phyloP scores from a whole-genome alignment of 2,329 filamentous ascomycete genomes.

The Fusarium metavorans region DNA sequence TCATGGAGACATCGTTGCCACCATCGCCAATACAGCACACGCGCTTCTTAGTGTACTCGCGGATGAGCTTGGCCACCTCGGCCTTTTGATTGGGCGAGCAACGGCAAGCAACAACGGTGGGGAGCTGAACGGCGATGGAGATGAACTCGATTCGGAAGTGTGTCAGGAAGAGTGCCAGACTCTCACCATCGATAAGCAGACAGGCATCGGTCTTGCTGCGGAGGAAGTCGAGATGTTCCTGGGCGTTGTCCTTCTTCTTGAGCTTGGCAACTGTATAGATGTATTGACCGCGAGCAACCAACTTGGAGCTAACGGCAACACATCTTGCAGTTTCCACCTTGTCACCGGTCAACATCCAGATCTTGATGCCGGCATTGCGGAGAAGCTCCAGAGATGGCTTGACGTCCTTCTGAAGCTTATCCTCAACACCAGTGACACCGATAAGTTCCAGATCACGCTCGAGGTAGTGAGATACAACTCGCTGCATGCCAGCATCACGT shows the following conservation, averaged over 20 bases:
- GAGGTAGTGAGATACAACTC: constrained; percentile 82
- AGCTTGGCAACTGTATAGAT: constrained; percentile 94
- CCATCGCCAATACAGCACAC: constrained; percentile 98
- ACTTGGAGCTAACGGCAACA: constrained; percentile 93
- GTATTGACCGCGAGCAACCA: constrained; percentile 93
- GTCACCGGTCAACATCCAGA: constrained; percentile 99
- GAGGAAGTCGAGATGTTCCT: constrained; percentile 89
- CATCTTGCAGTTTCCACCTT: constrained; percentile 98
- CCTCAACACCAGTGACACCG: constrained; percentile 97
- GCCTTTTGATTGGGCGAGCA: constrained; percentile 98
- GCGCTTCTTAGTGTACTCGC: constrained; percentile 90
- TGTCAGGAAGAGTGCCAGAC: constrained; percentile 82
- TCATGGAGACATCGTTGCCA: constrained; percentile 99
- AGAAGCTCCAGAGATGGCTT: constrained; percentile 95
- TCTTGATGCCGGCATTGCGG: constrained; percentile 97
- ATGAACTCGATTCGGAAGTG: constrained; percentile 90
- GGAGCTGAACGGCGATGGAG: constrained; percentile 85
- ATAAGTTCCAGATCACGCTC: constrained; percentile 92
- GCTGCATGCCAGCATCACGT: constrained; percentile 85
- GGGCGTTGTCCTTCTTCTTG: constrained; percentile 84
- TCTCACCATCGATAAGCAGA: constrained; percentile 94
- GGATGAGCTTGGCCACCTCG: constrained; percentile 90
- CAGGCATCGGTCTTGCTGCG: constrained; percentile 88
- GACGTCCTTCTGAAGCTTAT: constrained; percentile 94
- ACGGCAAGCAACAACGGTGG: constrained; percentile 93